phyloP scores from a whole-genome alignment of 345 rosid species.

The Excoecaria cochinchinensis region DNA sequence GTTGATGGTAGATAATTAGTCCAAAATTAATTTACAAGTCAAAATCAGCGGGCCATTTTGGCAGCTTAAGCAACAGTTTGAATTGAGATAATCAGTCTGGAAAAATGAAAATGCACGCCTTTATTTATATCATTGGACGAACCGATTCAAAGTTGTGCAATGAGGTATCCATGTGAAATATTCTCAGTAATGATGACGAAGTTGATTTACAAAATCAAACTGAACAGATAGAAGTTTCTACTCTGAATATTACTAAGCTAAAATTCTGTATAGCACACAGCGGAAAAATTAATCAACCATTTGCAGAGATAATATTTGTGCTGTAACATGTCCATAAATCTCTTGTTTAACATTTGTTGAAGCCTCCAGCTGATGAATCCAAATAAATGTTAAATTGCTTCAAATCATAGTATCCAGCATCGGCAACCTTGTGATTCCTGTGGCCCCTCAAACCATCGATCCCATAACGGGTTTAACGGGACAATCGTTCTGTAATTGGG shows the following conservation, averaged over 20 bases:
- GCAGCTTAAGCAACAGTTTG: too few species aligned
- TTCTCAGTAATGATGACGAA: neutral
- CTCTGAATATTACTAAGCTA: conserved; percentile 13
- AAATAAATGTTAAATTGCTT: conserved; percentile 26
- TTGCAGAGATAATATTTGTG: conserved; percentile 18
- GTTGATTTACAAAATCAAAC: conserved; percentile 21
- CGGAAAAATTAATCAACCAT: conserved; percentile 14
- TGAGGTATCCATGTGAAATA: conserved; percentile 1
- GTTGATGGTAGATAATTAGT: too few species aligned
- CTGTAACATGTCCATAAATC: conserved; percentile 18
- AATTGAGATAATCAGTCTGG: neutral
- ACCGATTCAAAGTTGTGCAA: neutral
- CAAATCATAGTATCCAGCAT: conserved; percentile 58
- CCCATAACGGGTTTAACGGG: conserved; percentile 57
- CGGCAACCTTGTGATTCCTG: conserved; percentile 59
- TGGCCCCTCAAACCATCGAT: conserved; percentile 76
- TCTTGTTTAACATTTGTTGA: conserved; percentile 14
- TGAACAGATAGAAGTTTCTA: conserved; percentile 9
- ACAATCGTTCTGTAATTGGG: conserved; percentile 57
- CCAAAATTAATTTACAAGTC: too few species aligned
- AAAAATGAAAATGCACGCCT: neutral
- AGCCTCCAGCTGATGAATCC: conserved; percentile 14
- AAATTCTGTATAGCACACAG: conserved; percentile 17
- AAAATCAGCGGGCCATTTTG: too few species aligned
- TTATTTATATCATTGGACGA: neutral